These are phyloP conservation scores for Colletotrichum scovillei DNA, from an alignment of 2,329 filamentous ascomycete genomes.

Conservation along the genomic window DNA sequence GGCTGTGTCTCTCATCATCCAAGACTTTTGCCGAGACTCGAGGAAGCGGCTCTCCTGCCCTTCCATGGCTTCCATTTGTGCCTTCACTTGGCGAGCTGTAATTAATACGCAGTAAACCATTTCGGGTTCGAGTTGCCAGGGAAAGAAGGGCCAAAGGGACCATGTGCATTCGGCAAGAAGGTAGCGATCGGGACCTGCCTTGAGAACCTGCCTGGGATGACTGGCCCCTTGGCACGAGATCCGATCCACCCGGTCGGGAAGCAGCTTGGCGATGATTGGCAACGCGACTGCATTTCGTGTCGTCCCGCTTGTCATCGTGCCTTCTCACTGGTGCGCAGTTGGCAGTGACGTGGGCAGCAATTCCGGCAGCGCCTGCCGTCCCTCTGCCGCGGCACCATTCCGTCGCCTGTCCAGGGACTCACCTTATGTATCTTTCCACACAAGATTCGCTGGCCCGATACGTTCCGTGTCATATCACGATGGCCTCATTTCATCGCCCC, in stretches of 20 bases:
- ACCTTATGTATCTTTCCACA: neutral
- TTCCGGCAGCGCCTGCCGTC: neutral
- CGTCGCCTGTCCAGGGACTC: neutral
- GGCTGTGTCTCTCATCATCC: neutral
- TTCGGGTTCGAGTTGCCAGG: neutral
- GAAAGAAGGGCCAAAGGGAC: neutral
- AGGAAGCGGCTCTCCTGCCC: too few relatives aligned
- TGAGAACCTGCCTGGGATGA: constrained; percentile 4
- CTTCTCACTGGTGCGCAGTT: neutral
- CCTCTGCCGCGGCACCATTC: constrained; percentile 6
- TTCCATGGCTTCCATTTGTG: too few relatives aligned
- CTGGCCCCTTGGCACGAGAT: constrained; percentile 21
- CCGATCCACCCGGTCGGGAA: constrained; percentile 32
- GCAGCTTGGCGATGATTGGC: constrained; percentile 26
- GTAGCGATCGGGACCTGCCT: neutral
- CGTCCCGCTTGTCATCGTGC: neutral
- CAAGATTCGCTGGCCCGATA: neutral
- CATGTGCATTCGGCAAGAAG: neutral
- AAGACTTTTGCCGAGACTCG: neutral
- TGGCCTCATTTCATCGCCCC: neutral
- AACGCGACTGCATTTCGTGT: neutral
- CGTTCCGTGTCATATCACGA: neutral
- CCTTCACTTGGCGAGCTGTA: neutral
- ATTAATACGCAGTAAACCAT: neutral
- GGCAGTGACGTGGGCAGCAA: neutral